Conservation (phyloP, 2,329 filamentous ascomycete species). For the Fusarium marasasianum region DNA sequence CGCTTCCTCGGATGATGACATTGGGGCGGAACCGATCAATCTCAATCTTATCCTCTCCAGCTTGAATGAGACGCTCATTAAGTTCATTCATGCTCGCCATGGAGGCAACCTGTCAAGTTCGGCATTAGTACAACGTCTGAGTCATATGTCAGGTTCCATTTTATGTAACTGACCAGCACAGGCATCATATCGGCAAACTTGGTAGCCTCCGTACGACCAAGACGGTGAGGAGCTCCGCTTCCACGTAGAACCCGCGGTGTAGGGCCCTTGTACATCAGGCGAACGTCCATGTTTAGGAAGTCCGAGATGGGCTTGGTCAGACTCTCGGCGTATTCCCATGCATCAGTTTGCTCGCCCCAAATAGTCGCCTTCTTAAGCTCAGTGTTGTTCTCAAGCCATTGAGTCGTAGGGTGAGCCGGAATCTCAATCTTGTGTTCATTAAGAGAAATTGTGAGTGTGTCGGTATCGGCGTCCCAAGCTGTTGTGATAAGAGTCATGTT, state of each 20-base stretch:
- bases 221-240: slow-evolving; percentile 61
- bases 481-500: slow-evolving; percentile 67
- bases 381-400: slow-evolving; percentile 65
- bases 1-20: slow-evolving; percentile 65
- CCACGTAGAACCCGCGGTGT: slow-evolving; percentile 62
- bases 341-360: slow-evolving; percentile 68
- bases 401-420: slow-evolving; percentile 61
- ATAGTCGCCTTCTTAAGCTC: slow-evolving; percentile 60
- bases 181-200: slow-evolving; percentile 64
- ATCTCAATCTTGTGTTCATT: slow-evolving; percentile 56
- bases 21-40: slow-evolving; percentile 73
- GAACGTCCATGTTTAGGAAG: slow-evolving; percentile 65
- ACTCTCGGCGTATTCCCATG: slow-evolving; percentile 59
- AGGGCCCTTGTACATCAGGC: slow-evolving; percentile 70
- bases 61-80: slow-evolving; percentile 58
- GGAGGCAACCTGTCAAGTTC: slow-evolving; percentile 63
- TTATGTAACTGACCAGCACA: slow-evolving; percentile 20
- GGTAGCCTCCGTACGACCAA: slow-evolving; percentile 63
- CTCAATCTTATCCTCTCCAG: slow-evolving; percentile 58
- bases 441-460: slow-evolving; percentile 60
- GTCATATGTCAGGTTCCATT: slow-evolving; percentile 41
- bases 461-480: slow-evolving; percentile 45
- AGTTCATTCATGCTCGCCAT: slow-evolving; percentile 66
- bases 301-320: slow-evolving; percentile 63
- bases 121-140: slow-evolving; percentile 64